Base-by-base conservation (phyloP, 306 rosid species). In the Vigna unguiculata region DNA sequence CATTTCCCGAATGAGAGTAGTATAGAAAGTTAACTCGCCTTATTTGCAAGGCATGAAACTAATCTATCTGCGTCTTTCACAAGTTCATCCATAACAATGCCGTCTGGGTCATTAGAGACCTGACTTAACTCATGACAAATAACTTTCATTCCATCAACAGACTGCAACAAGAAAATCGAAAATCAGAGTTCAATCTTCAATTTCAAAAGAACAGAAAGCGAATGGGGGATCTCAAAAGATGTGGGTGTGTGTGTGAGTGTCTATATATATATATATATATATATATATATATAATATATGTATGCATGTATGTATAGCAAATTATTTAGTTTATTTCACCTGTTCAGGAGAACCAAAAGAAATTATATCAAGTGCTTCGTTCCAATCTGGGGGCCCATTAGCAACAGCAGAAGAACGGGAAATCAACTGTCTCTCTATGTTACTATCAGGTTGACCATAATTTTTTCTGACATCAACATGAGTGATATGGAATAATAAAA, bases 131-230 rank as follows among this genome's bases (percentile, higher is more conserved):
- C 99, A 86, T 96, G 96, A 76, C 99, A 96, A 71, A 96, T 94
- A 71, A 96, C 93, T 85, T 96, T 96, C 99, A 96, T 96, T 76
- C 99, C 99, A 85, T 96, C 98, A 62, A 96, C 99, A 13, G 98
- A 91, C 99, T 96, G 88, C 82, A 95, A 38, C 54, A 64, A 52
- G 64, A 81, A 52, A 82, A 71, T 76, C 22, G 20, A 63, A 84
- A 21, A 61, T 76, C 64, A 60, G 55, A 62, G 47, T 67, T 70
- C 59, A 57, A 58, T 67, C 36, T 28, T 34, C 54, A 46, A 53
- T 40, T 75, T 57, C 57, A 51, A 70, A 70, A 47, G 0, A 34
- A 14, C 7, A 2, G n/a, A 19, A 58, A 58, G 25, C 17, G 32
- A 80, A 49, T 12, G 40, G 54, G 47, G 28, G 11, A 2, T 59